Evolutionary conservation across 768 basidiomycete genomes (phyloP).

Genomic region (Termitomyces sp.): DNA sequence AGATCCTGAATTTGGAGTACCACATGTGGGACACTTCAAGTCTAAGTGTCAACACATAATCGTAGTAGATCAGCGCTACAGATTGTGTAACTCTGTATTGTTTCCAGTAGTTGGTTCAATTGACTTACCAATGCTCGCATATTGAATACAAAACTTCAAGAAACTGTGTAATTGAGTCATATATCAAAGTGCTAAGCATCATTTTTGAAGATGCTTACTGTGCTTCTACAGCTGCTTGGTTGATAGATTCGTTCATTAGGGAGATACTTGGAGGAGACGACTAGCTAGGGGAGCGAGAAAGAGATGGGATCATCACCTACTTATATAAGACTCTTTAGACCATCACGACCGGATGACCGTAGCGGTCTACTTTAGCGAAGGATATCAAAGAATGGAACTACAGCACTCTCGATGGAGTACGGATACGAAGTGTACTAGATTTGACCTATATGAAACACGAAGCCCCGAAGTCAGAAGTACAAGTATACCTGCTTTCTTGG

Average conservation of each 20-base stretch:
- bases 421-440: too few species aligned
- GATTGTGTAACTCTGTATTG: neutral
- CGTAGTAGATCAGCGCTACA: slow-evolving; percentile 12
- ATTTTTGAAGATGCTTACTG: neutral
- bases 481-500: too few species aligned
- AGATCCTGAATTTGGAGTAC: slow-evolving; percentile 14
- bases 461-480: too few species aligned
- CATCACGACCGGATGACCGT: neutral
- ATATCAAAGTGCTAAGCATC: neutral
- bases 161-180: neutral
- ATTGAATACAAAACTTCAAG: slow-evolving; percentile 2
- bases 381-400: too few species aligned
- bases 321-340: neutral
- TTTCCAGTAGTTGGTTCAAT: neutral
- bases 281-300: too few species aligned
- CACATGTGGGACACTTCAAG: slow-evolving; percentile 21
- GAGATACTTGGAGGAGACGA: too few species aligned
- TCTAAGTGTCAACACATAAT: slow-evolving; percentile 21
- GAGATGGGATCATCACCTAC: neutral
- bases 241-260: neutral
- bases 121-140: slow-evolving; percentile 1
- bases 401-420: too few species aligned
- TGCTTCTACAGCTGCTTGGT: neutral
- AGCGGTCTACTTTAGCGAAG: too few species aligned
- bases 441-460: too few species aligned